Percentiles rank a stretch among this genome's conserved stretches.
Evolutionary conservation across 768 basidiomycete genomes (phyloP).

Genomic region (Russula compacta): DNA sequence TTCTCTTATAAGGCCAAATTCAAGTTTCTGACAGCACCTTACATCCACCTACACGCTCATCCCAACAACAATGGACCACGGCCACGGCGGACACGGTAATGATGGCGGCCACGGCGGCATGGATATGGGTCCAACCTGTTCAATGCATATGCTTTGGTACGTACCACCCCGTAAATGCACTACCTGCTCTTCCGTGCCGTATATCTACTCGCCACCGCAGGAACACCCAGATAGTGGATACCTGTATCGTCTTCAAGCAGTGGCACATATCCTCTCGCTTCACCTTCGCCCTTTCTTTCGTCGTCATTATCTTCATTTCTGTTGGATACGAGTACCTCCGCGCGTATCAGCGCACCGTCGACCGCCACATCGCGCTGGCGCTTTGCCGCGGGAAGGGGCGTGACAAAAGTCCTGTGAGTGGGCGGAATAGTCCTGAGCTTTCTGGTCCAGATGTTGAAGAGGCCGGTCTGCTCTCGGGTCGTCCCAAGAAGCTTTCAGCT

Average conservation of each 20-base stretch:
- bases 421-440: conserved; percentile 34
- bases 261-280: conserved; percentile 62
- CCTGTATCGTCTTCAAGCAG: conserved; percentile 69
- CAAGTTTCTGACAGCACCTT: background rate
- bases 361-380: conserved; percentile 44
- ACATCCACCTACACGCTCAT: background rate
- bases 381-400: conserved; percentile 44
- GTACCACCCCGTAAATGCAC: background rate
- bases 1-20: too few species aligned
- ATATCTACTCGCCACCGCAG: conserved; percentile 23
- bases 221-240: conserved; percentile 73
- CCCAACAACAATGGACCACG: conserved; percentile 26
- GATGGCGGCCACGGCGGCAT: conserved; percentile 28
- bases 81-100: conserved; percentile 36
- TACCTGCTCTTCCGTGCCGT: background rate
- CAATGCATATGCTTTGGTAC: conserved; percentile 79
- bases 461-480: conserved; percentile 44
- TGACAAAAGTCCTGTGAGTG: conserved; percentile 31
- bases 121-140: conserved; percentile 43
- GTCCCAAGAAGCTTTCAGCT: conserved; percentile 28
- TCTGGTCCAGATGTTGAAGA: conserved; percentile 37
- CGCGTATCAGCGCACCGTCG: conserved; percentile 48
- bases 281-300: conserved; percentile 54
- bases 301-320: conserved; percentile 56
- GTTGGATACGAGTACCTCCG: conserved; percentile 78